These are phyloP conservation scores for Tulasnella sp. DNA, from an alignment of 768 basidiomycete genomes.

Conservation along the genomic window DNA sequence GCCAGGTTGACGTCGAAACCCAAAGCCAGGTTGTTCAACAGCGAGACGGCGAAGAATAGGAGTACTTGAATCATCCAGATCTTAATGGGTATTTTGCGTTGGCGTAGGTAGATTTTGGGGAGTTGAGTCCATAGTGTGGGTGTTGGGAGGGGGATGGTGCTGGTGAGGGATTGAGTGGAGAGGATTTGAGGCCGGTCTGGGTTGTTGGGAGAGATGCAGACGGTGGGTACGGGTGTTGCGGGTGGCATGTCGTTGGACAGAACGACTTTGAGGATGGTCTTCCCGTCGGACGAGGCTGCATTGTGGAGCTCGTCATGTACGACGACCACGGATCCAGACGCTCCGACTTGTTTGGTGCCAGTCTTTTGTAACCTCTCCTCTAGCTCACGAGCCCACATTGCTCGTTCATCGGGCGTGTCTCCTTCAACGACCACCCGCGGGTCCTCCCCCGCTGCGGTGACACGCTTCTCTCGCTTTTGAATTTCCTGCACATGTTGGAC, in stretches of 20 bases:
- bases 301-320: background rate
- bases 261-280: background rate
- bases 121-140: background rate
- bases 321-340: background rate
- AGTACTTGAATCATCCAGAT: constrained; percentile 73
- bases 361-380: background rate
- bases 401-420: background rate
- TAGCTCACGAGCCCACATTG: background rate
- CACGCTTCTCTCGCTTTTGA: background rate
- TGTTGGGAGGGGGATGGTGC: background rate
- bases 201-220: background rate
- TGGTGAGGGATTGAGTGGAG: background rate
- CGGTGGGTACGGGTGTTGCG: background rate
- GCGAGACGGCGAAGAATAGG: constrained; percentile 68
- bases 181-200: background rate
- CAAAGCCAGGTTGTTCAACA: constrained; percentile 89
- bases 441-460: background rate
- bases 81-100: constrained; percentile 58
- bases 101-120: constrained; percentile 39
- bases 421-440: background rate
- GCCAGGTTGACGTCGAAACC: constrained; percentile 80
- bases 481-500: background rate
- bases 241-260: background rate
- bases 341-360: too few relatives aligned
- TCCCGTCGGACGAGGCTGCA: background rate